These are phyloP conservation scores for Uronychia setigera DNA, from an alignment of 73 alveolate genomes.

Conservation along the genomic window DNA sequence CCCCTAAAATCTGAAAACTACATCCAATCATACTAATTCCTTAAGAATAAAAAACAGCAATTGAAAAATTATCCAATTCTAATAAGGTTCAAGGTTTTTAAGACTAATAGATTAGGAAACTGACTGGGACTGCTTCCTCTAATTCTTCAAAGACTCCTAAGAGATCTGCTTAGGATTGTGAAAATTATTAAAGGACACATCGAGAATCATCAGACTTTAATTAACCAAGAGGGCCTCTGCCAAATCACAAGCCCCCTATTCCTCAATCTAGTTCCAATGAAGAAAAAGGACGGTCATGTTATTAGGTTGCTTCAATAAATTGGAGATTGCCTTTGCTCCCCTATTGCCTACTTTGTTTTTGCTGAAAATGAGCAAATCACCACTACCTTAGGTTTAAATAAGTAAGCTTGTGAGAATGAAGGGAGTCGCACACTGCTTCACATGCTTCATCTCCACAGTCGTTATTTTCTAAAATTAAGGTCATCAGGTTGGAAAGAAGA, in stretches of 20 bases:
- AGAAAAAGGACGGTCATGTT: neutral
- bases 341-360: neutral
- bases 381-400: neutral
- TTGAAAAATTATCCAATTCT: no score
- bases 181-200: conserved; percentile 19
- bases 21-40: no score
- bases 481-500: neutral
- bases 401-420: neutral
- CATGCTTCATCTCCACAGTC: neutral
- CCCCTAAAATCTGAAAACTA: no score
- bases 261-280: conserved; percentile 29
- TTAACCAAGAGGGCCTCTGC: conserved; percentile 13
- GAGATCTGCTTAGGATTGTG: neutral
- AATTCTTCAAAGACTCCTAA: neutral
- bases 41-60: no score
- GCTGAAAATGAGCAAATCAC: neutral
- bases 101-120: no score
- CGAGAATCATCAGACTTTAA: conserved; percentile 6
- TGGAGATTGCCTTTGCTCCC: neutral
- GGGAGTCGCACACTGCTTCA: neutral
- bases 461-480: neutral
- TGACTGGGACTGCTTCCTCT: no score
- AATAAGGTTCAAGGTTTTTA: no score
- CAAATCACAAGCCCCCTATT: conserved; percentile 2
- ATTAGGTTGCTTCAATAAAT: neutral